phyloP scores from a whole-genome alignment of 768 basidiomycete genomes.

The Candolleomyces eurysporus region DNA sequence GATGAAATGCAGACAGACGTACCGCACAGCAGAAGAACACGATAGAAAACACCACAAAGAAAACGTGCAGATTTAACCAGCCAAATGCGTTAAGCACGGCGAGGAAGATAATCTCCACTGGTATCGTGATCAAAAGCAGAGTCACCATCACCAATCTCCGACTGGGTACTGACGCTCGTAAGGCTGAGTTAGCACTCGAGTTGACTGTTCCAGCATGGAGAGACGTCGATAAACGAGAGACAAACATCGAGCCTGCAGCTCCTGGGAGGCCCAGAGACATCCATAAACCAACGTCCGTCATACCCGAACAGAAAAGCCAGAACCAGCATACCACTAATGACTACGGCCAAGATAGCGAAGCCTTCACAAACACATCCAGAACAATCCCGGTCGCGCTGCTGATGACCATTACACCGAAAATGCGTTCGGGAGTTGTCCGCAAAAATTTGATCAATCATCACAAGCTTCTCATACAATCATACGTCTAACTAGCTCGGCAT shows the following conservation, averaged over 20 bases:
- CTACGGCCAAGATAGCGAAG: conserved; percentile 83
- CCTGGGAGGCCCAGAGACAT: conserved; percentile 69
- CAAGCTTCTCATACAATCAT: too few species aligned
- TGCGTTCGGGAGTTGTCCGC: too few species aligned
- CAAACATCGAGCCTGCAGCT: conserved; percentile 85
- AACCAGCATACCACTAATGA: conserved; percentile 69
- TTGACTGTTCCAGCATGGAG: conserved; percentile 61
- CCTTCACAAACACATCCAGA: conserved; percentile 89
- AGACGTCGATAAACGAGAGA: conserved; percentile 87
- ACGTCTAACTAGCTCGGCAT: too few species aligned
- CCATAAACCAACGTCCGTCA: neutral
- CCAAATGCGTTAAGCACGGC: conserved; percentile 59
- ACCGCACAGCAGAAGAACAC: conserved; percentile 77
- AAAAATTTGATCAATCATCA: too few species aligned
- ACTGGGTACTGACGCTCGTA: conserved; percentile 34
- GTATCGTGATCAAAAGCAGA: conserved; percentile 73
- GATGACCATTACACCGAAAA: conserved; percentile 89
- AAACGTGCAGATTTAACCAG: conserved; percentile 72
- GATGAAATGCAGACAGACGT: conserved; percentile 29
- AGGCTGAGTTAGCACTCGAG: conserved; percentile 25
- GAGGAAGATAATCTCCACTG: conserved; percentile 77
- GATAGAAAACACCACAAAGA: conserved; percentile 68
- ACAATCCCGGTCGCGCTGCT: conserved; percentile 88
- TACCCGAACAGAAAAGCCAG: neutral
- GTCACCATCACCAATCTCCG: conserved; percentile 60